phyloP scores from a whole-genome alignment of 2,329 filamentous ascomycete genomes.

The Elsinoe perseae region DNA sequence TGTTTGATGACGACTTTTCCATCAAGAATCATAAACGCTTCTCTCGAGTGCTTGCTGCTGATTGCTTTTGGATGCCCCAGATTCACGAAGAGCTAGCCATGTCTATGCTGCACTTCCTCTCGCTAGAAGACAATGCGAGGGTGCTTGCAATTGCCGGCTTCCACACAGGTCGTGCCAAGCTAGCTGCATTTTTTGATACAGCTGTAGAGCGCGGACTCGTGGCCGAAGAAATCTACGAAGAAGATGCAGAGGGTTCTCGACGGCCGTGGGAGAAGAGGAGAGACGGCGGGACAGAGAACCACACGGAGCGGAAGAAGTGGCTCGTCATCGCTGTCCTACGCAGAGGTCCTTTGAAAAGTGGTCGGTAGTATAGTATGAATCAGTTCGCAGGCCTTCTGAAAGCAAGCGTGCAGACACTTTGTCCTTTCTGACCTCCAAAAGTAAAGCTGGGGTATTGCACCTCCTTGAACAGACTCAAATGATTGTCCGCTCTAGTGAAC shows the following conservation, averaged over 20 bases:
- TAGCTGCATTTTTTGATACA: constrained; percentile 58
- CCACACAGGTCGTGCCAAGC: constrained; percentile 60
- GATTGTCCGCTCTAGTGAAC: constrained; percentile 52
- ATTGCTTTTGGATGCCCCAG: constrained; percentile 69
- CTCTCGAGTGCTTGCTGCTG: constrained; percentile 59
- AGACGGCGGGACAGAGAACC: constrained; percentile 55
- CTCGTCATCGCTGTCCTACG: constrained; percentile 49
- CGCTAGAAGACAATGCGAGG: constrained; percentile 37
- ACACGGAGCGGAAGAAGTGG: constrained; percentile 60
- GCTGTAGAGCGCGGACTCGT: constrained; percentile 48
- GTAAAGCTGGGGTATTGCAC: constrained; percentile 80
- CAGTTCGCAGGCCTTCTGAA: constrained; percentile 46
- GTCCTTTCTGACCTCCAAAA: constrained; percentile 81
- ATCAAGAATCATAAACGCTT: constrained; percentile 37
- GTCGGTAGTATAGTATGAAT: not conserved
- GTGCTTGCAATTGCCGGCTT: constrained; percentile 64
- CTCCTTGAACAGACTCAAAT: constrained; percentile 55
- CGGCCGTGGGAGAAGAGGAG: constrained; percentile 49
- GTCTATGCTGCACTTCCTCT: constrained; percentile 58
- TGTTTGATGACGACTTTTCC: constrained; percentile 38
- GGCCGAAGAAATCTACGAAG: constrained; percentile 60
- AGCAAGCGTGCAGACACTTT: constrained; percentile 80
- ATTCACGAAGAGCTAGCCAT: constrained; percentile 59
- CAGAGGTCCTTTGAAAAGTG: not conserved
- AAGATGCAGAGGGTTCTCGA: constrained; percentile 57